Conservation (phyloP, 2,329 filamentous ascomycete species). For the Nothophoma quercina region DNA sequence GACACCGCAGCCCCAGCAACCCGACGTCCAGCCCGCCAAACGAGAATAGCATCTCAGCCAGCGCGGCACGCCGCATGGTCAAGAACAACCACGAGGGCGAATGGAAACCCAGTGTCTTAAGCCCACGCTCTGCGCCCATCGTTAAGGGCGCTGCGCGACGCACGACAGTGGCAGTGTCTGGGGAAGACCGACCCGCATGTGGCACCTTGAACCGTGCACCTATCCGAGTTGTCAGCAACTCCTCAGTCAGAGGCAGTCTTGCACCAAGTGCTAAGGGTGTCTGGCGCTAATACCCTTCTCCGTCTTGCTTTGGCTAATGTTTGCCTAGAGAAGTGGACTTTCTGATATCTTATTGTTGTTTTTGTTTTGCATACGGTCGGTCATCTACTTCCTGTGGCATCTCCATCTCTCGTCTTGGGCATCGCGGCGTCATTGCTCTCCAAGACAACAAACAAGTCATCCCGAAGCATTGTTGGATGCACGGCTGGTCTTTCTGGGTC, state of each 20-base stretch:
- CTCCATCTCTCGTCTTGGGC: not conserved
- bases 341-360: slow-evolving; percentile 2
- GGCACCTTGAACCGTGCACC: slow-evolving; percentile 40
- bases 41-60: slow-evolving; percentile 66
- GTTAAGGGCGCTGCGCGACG: slow-evolving; percentile 58
- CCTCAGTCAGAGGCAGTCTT: slow-evolving; percentile 42
- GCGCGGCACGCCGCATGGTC: slow-evolving; percentile 72
- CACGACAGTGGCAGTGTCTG: slow-evolving; percentile 45
- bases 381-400: slow-evolving; percentile 3
- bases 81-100: slow-evolving; percentile 66
- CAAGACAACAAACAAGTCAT: not conserved
- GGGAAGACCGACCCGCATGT: slow-evolving; percentile 41
- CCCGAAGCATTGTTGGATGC: slow-evolving; percentile 8
- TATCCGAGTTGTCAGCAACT: slow-evolving; percentile 43
- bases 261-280: slow-evolving; percentile 40
- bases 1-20: slow-evolving; percentile 63
- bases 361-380: slow-evolving; percentile 11
- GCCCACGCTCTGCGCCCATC: slow-evolving; percentile 66
- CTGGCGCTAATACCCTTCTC: slow-evolving; percentile 38
- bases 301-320: slow-evolving; percentile 15
- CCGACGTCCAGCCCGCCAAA: slow-evolving; percentile 61
- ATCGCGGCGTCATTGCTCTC: slow-evolving; percentile 10
- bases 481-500: not conserved
- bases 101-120: slow-evolving; percentile 65
- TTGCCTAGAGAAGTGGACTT: slow-evolving; percentile 7